Conservation (phyloP, 768 basidiomycete genomes). For the Astraeus odoratus region DNA sequence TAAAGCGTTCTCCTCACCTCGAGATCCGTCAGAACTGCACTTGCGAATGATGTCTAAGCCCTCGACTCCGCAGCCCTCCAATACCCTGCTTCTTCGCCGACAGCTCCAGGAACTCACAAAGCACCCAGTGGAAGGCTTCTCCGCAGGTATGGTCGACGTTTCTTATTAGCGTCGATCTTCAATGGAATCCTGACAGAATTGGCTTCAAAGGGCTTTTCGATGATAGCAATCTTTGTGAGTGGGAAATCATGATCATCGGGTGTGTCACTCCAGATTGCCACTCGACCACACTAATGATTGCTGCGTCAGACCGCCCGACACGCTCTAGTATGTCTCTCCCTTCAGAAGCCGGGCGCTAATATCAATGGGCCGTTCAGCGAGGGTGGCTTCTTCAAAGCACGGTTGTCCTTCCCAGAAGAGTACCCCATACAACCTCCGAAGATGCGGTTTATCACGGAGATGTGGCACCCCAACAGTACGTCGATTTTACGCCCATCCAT, state of each 20-base stretch:
- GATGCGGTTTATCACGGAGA: slow-evolving; percentile 91
- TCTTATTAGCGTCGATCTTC: slow-evolving; percentile 23
- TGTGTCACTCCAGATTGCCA: slow-evolving; percentile 31
- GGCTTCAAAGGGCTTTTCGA: slow-evolving; percentile 74
- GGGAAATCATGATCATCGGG: slow-evolving; percentile 96
- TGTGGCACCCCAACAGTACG: slow-evolving; percentile 98
- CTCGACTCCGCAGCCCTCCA: slow-evolving; percentile 28
- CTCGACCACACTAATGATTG: slow-evolving; percentile 12
- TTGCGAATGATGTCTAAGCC: slow-evolving; percentile 40
- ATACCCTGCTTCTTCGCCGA: slow-evolving; percentile 61
- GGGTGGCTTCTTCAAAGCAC: slow-evolving; percentile 92
- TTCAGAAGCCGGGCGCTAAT: not conserved
- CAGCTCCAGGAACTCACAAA: slow-evolving; percentile 86
- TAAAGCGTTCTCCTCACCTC: too few species aligned
- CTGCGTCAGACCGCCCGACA: slow-evolving; percentile 72
- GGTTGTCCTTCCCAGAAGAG: slow-evolving; percentile 82
- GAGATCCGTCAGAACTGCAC: too few species aligned
- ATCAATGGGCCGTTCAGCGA: slow-evolving; percentile 47
- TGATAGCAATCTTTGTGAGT: slow-evolving; percentile 91
- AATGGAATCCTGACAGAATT: slow-evolving; percentile 29
- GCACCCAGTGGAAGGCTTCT: slow-evolving; percentile 92
- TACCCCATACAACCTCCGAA: slow-evolving; percentile 90
- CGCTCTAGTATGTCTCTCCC: slow-evolving; percentile 67
- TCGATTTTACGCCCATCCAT: slow-evolving; percentile 6
- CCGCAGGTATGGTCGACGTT: slow-evolving; percentile 58